A percentile compares a stretch with the other conserved stretches of the same genome.
phyloP scores from a whole-genome alignment of 768 basidiomycete species.

The Boletus rubescentipes region DNA sequence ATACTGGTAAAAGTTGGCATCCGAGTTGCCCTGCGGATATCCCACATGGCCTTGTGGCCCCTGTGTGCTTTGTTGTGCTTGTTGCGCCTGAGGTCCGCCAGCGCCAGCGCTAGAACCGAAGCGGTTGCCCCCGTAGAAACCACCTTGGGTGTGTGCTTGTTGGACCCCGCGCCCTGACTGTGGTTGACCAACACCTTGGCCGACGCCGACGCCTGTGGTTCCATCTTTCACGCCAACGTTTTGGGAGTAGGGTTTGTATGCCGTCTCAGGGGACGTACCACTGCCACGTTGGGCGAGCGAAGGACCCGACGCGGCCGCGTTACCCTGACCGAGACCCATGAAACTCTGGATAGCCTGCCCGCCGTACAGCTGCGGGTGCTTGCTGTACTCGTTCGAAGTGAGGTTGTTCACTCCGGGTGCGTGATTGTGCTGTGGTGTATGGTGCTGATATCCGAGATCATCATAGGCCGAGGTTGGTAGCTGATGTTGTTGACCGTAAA shows the following conservation, averaged over 20 bases:
- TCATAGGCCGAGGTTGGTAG: constrained; percentile 51
- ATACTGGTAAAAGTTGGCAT: constrained; percentile 71
- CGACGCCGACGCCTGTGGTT: constrained; percentile 43
- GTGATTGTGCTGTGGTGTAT: constrained; percentile 57
- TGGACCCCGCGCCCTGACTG: constrained; percentile 46
- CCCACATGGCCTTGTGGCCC: constrained; percentile 44
- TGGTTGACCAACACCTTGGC: constrained; percentile 32
- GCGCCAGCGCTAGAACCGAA: constrained; percentile 44
- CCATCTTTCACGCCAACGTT: constrained; percentile 59
- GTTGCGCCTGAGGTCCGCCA: constrained; percentile 49
- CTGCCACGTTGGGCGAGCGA: constrained; percentile 42
- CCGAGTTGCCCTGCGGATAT: constrained; percentile 54
- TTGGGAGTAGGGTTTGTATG: constrained; percentile 72
- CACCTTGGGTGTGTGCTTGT: constrained; percentile 41
- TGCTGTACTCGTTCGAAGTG: constrained; percentile 43
- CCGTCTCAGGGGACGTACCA: constrained; percentile 64
- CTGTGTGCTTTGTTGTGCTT: constrained; percentile 38
- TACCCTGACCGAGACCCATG: constrained; percentile 58
- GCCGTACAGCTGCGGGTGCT: constrained; percentile 45
- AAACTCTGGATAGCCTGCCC: constrained; percentile 68
- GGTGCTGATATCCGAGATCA: constrained; percentile 54
- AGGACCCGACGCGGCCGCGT: constrained; percentile 44
- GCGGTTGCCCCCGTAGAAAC: constrained; percentile 46
- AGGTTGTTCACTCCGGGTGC: constrained; percentile 42
- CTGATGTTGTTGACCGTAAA: constrained; percentile 60